Base-by-base conservation (phyloP, 2,329 filamentous ascomycete genomes). In the Penicillium paneum region DNA sequence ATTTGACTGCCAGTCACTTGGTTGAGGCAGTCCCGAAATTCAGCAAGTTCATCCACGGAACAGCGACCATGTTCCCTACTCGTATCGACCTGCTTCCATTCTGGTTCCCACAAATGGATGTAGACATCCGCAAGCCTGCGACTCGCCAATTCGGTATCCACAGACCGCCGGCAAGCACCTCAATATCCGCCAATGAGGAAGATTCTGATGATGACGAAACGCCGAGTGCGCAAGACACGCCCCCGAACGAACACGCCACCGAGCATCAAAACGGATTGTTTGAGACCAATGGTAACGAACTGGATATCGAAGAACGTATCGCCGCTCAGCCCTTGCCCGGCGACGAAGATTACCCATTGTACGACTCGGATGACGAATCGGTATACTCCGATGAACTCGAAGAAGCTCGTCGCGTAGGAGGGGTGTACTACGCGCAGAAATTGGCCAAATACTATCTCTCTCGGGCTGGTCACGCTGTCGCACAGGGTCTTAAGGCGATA, bases 11-110 rank as follows among this genome's bases (percentile, higher is more conserved):
- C 12, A 96, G 91, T 59, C 94, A 99, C 76, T 81, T 99, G 15
- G 94, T 99, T 2, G 94, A 99, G 76, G 92, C 94, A n/a, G 92
- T 99, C 2, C 94, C 94, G 58, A 99, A 99, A 71, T 99, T 97
- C 75, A 97, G 91, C 68, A 99, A 99, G 76, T 99, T 97, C 73
- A 97, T 99, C 55, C 94, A 99, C 73, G 94, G 94, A 55, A 91
- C 88, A 1, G 93, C 93, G 10, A 89, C 85, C 11, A 77, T 99
- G 42, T 95, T 97, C 72, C 92, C 92, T 0, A 83, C 86, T 41
- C 85, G 89, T 52, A 99, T 99, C 73, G 80, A 97, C 44, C 81
- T 99, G 12, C 80, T 99, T 6, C 94, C 94, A 0, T 99, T 90
- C 79, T 99, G 94, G 94, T 90, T 93, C 80, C 94, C 94, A 1